A percentile compares a stretch with the other conserved stretches of the same genome.
These are phyloP conservation scores for Penicillium herquei DNA, from an alignment of 495 filamentous ascomycete genomes.

Conservation along the genomic window DNA sequence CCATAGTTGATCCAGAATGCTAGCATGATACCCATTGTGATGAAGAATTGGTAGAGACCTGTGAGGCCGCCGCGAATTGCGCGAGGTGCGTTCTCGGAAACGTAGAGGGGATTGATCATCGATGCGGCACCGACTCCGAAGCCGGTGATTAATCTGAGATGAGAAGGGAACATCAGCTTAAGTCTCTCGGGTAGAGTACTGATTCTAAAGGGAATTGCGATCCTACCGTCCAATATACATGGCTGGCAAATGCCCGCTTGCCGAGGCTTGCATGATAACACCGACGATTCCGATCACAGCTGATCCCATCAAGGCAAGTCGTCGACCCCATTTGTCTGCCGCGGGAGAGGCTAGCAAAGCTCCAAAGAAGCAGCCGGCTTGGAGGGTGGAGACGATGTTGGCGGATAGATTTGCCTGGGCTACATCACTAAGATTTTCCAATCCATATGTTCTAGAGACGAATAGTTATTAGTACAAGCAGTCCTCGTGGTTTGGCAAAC, in stretches of 20 bases:
- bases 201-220: neutral
- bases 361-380: slow-evolving; percentile 68
- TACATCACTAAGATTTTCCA: slow-evolving; percentile 55
- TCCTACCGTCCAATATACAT: slow-evolving; percentile 64
- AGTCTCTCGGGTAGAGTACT: neutral
- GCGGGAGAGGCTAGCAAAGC: slow-evolving; percentile 56
- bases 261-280: slow-evolving; percentile 61
- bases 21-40: slow-evolving; percentile 60
- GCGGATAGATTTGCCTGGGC: slow-evolving; percentile 36
- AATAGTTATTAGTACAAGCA: neutral
- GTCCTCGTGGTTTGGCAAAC: slow-evolving; percentile 15
- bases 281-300: slow-evolving; percentile 48
- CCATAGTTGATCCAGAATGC: slow-evolving; percentile 69
- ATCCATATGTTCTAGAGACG: slow-evolving; percentile 44
- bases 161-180: neutral
- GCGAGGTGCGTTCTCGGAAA: slow-evolving; percentile 66
- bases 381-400: slow-evolving; percentile 62
- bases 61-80: slow-evolving; percentile 70
- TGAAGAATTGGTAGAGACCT: slow-evolving; percentile 70
- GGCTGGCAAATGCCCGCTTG: slow-evolving; percentile 46
- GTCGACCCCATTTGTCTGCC: slow-evolving; percentile 58
- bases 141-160: slow-evolving; percentile 56
- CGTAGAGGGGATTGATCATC: slow-evolving; percentile 61
- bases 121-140: slow-evolving; percentile 64
- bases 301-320: slow-evolving; percentile 51